Base-by-base conservation (phyloP, 2,329 filamentous ascomycete genomes). In the Arthrinium phaeospermum region DNA sequence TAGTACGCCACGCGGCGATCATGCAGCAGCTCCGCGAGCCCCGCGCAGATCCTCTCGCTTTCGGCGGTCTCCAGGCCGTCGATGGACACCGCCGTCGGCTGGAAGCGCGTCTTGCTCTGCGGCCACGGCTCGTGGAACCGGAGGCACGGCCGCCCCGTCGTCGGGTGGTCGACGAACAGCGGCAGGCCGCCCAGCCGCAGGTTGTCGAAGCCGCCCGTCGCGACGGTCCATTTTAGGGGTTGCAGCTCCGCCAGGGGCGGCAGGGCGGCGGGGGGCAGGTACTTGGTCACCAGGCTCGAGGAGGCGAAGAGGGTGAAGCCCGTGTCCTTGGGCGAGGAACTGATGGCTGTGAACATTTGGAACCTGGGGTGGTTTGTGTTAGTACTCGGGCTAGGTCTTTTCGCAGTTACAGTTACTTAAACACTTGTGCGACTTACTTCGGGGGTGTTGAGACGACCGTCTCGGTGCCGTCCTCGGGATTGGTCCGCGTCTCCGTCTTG, bases 121-220 rank as follows among this genome's bases (percentile, higher is more conserved):
- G 86, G 85, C 87, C 87, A 89, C 0, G 86, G 86, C 74, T 90
- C 86, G 72, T 89, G 87, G 76, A 86, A 90, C 30, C 87, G 84
- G 6, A 90, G 75, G 74, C 88, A 90, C 0, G 86, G 84, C 16
- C 81, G 79, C 0, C 80, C 82, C 0, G 85, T 88, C 0, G 79
- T 79, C 0, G 85, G 86, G 71, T 90, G 87, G 0, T 80, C 75
- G 1, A 83, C 73, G 0, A 88, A 80, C 4, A 90, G 76, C 0
- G 84, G 85, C 0, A 89, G 79, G 1, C 82, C 81, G 2, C 74
- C 79, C n/a, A 89, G 77, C 2, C 80, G 80, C 0, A 84, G 83
- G 3, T 83, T 77, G 75, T 85, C 80, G 70, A 89, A 89, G 0
- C 85, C 85, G 1, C 83, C 77, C 0, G 87, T 89, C 5, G 81